Percentiles rank a stretch among this genome's conserved stretches.
These are phyloP conservation scores for Nicotiana tomentosiformis DNA, from an alignment of 257 asterid species.

Conservation along the genomic window DNA sequence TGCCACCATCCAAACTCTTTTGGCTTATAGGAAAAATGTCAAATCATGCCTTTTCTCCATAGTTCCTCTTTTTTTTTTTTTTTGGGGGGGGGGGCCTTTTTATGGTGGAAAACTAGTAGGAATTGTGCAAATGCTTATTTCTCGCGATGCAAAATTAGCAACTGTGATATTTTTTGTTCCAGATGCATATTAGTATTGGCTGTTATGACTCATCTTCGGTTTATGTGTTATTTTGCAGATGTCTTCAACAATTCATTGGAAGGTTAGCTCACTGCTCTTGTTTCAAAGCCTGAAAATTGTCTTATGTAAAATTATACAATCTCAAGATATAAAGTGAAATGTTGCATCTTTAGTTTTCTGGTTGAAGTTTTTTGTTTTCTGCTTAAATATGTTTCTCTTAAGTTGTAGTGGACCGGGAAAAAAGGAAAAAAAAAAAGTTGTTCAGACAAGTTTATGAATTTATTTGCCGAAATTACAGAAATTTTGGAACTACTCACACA, in stretches of 20 bases:
- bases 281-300: neutral
- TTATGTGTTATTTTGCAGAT: constrained; percentile 15
- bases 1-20: neutral
- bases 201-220: neutral
- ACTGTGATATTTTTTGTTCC: neutral
- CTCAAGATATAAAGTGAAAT: neutral
- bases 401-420: neutral
- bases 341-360: neutral
- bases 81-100: neutral
- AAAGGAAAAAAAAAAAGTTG: too few relatives aligned
- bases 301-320: neutral
- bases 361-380: neutral
- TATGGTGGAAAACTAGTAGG: neutral
- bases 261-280: constrained; percentile 12
- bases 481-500: neutral
- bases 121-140: neutral
- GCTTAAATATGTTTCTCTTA: neutral
- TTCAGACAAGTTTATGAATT: neutral
- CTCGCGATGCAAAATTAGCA: neutral
- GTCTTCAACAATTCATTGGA: constrained; percentile 16
- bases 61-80: neutral
- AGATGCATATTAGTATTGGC: neutral
- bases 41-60: neutral
- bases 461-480: neutral
- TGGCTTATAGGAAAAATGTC: neutral